Evolutionary conservation across 257 asterid genomes (phyloP).

Genomic region (Vinca minor): DNA sequence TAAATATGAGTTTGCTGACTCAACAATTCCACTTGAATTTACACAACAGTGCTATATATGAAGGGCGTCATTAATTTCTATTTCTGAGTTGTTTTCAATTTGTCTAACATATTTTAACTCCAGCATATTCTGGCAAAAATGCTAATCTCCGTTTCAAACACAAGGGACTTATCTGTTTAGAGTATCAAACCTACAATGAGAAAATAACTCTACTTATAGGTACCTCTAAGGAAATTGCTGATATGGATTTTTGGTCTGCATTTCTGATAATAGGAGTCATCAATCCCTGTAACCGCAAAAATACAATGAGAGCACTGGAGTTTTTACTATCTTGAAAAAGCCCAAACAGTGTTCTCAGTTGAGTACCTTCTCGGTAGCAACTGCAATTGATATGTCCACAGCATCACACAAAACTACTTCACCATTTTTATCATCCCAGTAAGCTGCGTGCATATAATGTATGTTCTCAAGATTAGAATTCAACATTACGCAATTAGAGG

Average conservation of each 20-base stretch:
- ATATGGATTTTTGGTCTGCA: constrained; percentile 93
- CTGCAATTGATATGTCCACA: constrained; percentile 96
- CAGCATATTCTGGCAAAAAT: background rate
- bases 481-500: background rate
- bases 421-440: constrained; percentile 71
- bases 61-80: background rate
- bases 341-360: constrained; percentile 10
- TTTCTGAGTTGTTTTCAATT: background rate
- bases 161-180: background rate
- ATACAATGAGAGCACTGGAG: constrained; percentile 18
- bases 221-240: constrained; percentile 93
- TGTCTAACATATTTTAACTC: background rate
- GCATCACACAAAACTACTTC: constrained; percentile 64
- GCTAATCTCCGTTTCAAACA: background rate
- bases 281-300: constrained; percentile 53
- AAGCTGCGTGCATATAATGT: constrained; percentile 42
- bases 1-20: background rate
- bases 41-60: background rate
- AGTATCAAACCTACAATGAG: constrained; percentile 5
- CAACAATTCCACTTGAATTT: constrained; percentile 1
- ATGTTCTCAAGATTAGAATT: constrained; percentile 8
- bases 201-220: constrained; percentile 9
- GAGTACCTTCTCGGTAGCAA: constrained; percentile 93
- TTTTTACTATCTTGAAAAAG: constrained; percentile 8
- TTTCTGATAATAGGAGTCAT: constrained; percentile 94